Evolutionary conservation across 495 filamentous ascomycete genomes (phyloP), one percentile per base, ranked within the genome.

Genomic region (Daldinia concentrica): DNA sequence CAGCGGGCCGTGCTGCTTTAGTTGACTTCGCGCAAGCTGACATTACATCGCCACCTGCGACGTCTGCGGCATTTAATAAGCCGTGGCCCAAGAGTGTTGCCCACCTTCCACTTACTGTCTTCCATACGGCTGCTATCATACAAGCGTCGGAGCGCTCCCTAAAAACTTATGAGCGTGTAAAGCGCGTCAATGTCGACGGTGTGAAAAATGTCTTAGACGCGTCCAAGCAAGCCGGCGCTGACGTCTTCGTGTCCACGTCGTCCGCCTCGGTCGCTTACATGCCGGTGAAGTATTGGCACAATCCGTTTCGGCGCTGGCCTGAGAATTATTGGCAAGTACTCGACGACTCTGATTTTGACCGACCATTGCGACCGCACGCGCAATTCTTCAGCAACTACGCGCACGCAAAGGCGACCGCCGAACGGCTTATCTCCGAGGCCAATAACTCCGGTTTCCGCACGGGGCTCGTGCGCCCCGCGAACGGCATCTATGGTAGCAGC

Each of bases 181-280:
- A 75, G 62, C 78, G 82, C n/a, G 79, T 86, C 59, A 91, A 91
- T 77, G 79, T 90, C 34, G 83, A 84, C 27, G 89, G 89, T 61
- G 88, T 88, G 22, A 79, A 78, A 56, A 87, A 89, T 69, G 83
- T 89, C 54, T 77, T 92, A 17, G 76, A 81, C 19, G 84, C 82
- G 3, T 82, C 88, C 22, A 80, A 82, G 64, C 69, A 74, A 29
- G 78, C 76, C 29, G 84, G 83, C 19, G 86, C 85, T 22, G 77
- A 81, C 58, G 84, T 85, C 43, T 88, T 92, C 62, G 76, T 91
- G 15, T 85, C 85, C 65, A 90, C 89, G 3, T 86, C 86, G 1
- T 88, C 86, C 6, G 83, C 81, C n/a, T 89, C 87, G 0, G 68
- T 86, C 19, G 74, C 78, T 29, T 66, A 88, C 32, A 73, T 69